Percentiles rank a stretch among this genome's conserved stretches.
phyloP scores from a whole-genome alignment of 345 rosid species.

The Adansonia digitata region DNA sequence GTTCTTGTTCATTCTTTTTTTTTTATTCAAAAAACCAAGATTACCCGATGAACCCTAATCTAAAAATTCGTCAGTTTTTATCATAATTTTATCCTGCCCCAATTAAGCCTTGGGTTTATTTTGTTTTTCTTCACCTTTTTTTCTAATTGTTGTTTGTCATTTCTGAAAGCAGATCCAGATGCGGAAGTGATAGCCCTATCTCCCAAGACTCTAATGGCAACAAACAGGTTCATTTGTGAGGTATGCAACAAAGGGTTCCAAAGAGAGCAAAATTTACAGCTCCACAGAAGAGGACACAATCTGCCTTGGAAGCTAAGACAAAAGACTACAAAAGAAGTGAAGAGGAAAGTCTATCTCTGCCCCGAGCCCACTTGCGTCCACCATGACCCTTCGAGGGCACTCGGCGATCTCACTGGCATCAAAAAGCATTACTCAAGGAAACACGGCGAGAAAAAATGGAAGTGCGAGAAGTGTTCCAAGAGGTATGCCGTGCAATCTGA shows the following conservation, averaged over 20 bases:
- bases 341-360: conserved; percentile 75
- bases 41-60: conserved; percentile 9
- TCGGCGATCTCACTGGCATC: conserved; percentile 81
- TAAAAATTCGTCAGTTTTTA: background rate
- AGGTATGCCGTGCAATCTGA: conserved; percentile 79
- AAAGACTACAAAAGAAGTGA: conserved; percentile 74
- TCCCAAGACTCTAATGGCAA: conserved; percentile 84
- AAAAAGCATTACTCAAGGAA: conserved; percentile 76
- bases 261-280: conserved; percentile 82
- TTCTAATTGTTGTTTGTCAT: conserved; percentile 9
- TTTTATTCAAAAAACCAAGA: background rate
- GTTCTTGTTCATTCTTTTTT: background rate
- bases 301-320: conserved; percentile 84
- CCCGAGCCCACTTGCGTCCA: conserved; percentile 87
- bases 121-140: background rate
- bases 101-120: background rate
- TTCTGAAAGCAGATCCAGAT: conserved; percentile 59
- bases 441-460: conserved; percentile 89
- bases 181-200: conserved; percentile 86
- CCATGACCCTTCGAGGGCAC: conserved; percentile 79
- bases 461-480: conserved; percentile 82
- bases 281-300: conserved; percentile 85
- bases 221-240: conserved; percentile 84
- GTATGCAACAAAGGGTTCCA: conserved; percentile 88
- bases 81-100: background rate